Percentiles rank a stretch among this genome's conserved stretches.
These are phyloP conservation scores for Datura wrightii DNA, from an alignment of 257 asterid species.

Conservation along the genomic window DNA sequence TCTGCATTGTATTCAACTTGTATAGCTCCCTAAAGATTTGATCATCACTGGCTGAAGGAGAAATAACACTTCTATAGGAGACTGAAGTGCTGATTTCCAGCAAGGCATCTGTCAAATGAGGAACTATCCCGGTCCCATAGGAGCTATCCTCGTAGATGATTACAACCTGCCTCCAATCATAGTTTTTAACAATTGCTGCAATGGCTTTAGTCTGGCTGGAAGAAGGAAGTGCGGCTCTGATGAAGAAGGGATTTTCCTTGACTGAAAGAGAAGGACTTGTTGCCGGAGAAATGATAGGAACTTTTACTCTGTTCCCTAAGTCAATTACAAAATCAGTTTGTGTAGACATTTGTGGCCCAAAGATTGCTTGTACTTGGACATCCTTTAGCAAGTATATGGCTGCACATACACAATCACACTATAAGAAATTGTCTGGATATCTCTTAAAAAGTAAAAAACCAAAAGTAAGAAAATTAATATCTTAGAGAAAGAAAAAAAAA, in stretches of 20 bases:
- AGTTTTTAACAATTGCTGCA: slow-evolving; percentile 49
- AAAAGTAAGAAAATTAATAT: not conserved
- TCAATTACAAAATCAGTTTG: slow-evolving; percentile 56
- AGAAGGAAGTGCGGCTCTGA: slow-evolving; percentile 52
- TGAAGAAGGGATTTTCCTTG: slow-evolving; percentile 47
- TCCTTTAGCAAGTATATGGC: slow-evolving; percentile 60
- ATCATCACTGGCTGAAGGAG: slow-evolving; percentile 47
- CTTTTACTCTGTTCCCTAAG: slow-evolving; percentile 48
- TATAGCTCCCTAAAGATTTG: slow-evolving; percentile 42
- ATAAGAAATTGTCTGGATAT: not conserved
- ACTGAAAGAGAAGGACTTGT: slow-evolving; percentile 57
- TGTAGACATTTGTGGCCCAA: slow-evolving; percentile 55
- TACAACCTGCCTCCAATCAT: slow-evolving; percentile 54
- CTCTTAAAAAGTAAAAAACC: not conserved
- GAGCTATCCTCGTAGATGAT: slow-evolving; percentile 45
- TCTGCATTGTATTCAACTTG: slow-evolving; percentile 47
- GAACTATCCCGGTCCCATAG: slow-evolving; percentile 52
- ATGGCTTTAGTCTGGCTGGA: slow-evolving; percentile 56
- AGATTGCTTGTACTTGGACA: slow-evolving; percentile 49
- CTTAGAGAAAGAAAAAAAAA: not conserved
- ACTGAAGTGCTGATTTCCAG: slow-evolving; percentile 34
- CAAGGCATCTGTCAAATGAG: slow-evolving; percentile 45
- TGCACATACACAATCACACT: slow-evolving; percentile 33
- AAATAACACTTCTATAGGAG: slow-evolving; percentile 41
- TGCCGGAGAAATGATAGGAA: slow-evolving; percentile 58